phyloP scores from a whole-genome alignment of 805 yeast species.

The Kazachstania psychrophila region DNA sequence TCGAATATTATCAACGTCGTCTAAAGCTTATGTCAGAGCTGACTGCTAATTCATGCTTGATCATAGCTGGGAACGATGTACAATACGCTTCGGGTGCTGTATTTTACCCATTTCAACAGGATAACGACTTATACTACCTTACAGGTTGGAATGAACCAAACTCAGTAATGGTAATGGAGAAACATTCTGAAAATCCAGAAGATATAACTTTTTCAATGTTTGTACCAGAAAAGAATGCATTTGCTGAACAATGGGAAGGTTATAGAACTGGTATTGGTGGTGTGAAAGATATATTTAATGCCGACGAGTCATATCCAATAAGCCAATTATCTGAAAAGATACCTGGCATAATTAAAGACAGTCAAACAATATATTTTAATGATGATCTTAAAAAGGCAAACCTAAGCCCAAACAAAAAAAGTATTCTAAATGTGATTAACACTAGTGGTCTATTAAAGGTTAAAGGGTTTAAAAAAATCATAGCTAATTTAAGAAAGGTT shows the following conservation, averaged over 20 bases:
- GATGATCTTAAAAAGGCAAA: background rate
- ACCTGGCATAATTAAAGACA: slow-evolving; percentile 34
- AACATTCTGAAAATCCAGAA: slow-evolving; percentile 39
- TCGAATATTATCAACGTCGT: slow-evolving; percentile 74
- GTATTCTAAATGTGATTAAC: slow-evolving; percentile 9
- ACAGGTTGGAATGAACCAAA: slow-evolving; percentile 93
- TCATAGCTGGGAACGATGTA: slow-evolving; percentile 60
- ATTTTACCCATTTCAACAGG: slow-evolving; percentile 86
- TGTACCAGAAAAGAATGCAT: slow-evolving; percentile 74
- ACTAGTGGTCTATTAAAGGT: slow-evolving; percentile 2
- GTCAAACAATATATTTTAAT: slow-evolving; percentile 51
- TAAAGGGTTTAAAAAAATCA: slow-evolving; percentile 9
- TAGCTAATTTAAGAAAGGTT: slow-evolving; percentile 42
- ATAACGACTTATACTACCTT: slow-evolving; percentile 75
- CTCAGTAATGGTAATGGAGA: slow-evolving; percentile 59
- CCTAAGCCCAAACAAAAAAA: background rate
- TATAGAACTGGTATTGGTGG: slow-evolving; percentile 80
- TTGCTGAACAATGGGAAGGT: slow-evolving; percentile 92
- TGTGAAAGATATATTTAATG: slow-evolving; percentile 75
- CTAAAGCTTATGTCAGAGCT: slow-evolving; percentile 45
- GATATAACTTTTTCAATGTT: slow-evolving; percentile 62
- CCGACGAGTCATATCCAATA: slow-evolving; percentile 57
- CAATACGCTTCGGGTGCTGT: slow-evolving; percentile 86
- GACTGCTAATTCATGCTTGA: slow-evolving; percentile 52
- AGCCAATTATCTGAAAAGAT: background rate